Base-by-base conservation (phyloP, 2,329 filamentous ascomycete genomes). In the Eutypa lata region DNA sequence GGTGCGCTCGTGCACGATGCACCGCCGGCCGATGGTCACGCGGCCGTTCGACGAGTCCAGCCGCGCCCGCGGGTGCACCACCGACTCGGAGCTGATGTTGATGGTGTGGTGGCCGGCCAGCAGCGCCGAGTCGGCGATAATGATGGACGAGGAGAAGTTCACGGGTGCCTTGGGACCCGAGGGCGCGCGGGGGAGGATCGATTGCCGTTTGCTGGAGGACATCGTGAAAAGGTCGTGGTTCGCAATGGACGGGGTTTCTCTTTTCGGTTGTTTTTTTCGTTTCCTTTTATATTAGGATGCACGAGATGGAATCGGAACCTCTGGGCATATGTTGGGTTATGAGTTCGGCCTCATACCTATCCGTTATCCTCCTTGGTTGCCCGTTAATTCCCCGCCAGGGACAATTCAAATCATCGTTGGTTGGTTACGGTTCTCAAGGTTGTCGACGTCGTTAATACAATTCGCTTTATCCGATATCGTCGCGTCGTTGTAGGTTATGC, bases 31-130 rank as follows among this genome's bases (percentile, higher is more conserved):
- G 54, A 96, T 82, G 26, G 86, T 85, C 60, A 97, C 85, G 43
- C 91, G 87, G 4, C 91, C 91, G 49, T 87, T 79, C 53, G 85
- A 84, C 8, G 93, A 88, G 64, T 91, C 89, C 52, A 97, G 81
- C 56, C 87, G 85, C 16, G 87, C 83, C 47, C 92, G 89, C 1
- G 94, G 92, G 65, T 97, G 93, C n/a, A 99, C 74, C 7, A 97
- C 82, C 3, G 84, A 87, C 65, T 91, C 86, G 22, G 89, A 80
- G 52, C 87, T 87, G 57, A 97, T 84, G 44, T 84, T 87, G 57
- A 99, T 90, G 1, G 84, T 86, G 67, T 95, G 82, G 2, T 82
- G 85, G 58, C 94, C 94, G 18, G 76, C 83, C 18, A 88, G 73
- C 18, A 82, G 73, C 11, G 84, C 83, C 53, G 80, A 80, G 58